phyloP scores from a whole-genome alignment of 306 rosid genomes.

The Mimosa bimucronata region DNA sequence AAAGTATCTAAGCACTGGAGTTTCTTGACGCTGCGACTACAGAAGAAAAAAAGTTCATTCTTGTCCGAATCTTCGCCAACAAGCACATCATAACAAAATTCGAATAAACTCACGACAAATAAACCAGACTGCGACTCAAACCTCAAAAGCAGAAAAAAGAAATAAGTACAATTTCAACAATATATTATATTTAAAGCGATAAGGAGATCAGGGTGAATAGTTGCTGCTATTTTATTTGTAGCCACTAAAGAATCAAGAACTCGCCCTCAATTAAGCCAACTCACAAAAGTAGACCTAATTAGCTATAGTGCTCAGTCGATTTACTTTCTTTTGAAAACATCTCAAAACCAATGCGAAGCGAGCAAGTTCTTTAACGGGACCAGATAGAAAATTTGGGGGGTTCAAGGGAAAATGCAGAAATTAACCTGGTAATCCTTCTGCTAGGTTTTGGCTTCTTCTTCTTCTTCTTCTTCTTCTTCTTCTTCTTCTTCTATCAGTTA shows the following conservation, averaged over 20 bases:
- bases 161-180: constrained; percentile 30
- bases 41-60: background rate
- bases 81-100: constrained; percentile 32
- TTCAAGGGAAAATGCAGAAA: constrained; percentile 7
- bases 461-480: no score
- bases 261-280: constrained; percentile 18
- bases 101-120: constrained; percentile 33
- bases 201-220: background rate
- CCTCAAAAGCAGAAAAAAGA: constrained; percentile 37
- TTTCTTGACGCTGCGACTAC: background rate
- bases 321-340: background rate
- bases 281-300: constrained; percentile 8
- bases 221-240: constrained; percentile 12
- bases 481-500: background rate
- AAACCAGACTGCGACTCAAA: constrained; percentile 33
- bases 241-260: background rate
- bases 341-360: constrained; percentile 5
- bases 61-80: constrained; percentile 15
- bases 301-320: constrained; percentile 9
- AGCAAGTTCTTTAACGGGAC: background rate
- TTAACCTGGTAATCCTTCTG: background rate
- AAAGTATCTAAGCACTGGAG: background rate
- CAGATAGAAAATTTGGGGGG: constrained; percentile 7
- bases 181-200: background rate
- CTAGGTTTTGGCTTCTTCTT: constrained; percentile 7